These are phyloP conservation scores for Citrus sinensis DNA, from an alignment of 345 rosid genomes.

Conservation along the genomic window DNA sequence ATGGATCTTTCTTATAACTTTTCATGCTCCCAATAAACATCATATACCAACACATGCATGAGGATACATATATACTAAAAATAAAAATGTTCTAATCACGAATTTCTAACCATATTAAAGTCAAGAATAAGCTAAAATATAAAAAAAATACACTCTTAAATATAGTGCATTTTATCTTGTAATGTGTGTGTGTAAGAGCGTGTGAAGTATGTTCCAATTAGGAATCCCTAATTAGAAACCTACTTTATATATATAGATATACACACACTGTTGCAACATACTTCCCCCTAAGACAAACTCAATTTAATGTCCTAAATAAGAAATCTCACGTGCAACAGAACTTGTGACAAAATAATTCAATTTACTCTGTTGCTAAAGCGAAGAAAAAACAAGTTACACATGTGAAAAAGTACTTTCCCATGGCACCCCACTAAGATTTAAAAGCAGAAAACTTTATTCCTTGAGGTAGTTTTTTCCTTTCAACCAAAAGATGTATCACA, in stretches of 20 bases:
- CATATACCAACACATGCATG: too few relatives aligned
- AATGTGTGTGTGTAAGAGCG: too few relatives aligned
- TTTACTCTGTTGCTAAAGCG: not conserved
- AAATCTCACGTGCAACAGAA: not conserved
- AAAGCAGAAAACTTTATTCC: not conserved
- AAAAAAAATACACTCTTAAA: too few relatives aligned
- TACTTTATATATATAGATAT: too few relatives aligned
- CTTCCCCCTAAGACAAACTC: not conserved
- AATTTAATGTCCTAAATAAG: not conserved
- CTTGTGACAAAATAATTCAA: not conserved
- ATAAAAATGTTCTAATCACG: accelerated
- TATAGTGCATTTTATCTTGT: too few relatives aligned
- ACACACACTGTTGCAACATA: not conserved
- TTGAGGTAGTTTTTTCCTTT: not conserved
- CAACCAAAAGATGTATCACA: not conserved
- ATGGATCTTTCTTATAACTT: not conserved
- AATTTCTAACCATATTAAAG: too few relatives aligned
- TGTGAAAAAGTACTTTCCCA: not conserved
- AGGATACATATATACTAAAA: too few relatives aligned
- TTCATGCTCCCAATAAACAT: not conserved
- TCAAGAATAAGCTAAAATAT: too few relatives aligned
- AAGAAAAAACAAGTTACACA: not conserved
- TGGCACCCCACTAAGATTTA: not conserved
- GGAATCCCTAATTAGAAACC: too few relatives aligned
- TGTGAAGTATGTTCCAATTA: too few relatives aligned